Evolutionary conservation across 164 flowering plant genomes (phyloP).

Genomic region (Sedum album): DNA sequence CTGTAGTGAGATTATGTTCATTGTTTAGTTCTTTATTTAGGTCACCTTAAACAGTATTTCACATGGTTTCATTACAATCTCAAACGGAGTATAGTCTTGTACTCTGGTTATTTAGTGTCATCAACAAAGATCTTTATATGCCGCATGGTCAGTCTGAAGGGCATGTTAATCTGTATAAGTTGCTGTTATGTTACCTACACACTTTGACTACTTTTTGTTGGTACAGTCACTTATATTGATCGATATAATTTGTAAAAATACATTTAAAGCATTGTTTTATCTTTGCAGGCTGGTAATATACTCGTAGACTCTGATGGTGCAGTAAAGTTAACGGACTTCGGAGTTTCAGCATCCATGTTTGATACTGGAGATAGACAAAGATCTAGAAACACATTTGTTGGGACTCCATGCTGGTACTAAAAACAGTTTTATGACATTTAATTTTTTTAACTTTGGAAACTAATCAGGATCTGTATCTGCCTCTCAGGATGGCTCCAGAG

Average conservation of each 20-base stretch:
- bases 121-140: background rate
- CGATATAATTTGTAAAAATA: background rate
- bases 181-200: background rate
- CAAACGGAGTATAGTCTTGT: background rate
- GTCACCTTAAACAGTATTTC: background rate
- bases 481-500: conserved; percentile 97
- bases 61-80: background rate
- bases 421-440: background rate
- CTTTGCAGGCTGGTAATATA: conserved; percentile 87
- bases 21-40: background rate
- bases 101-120: background rate
- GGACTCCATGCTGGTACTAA: conserved; percentile 94
- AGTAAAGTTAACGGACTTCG: conserved; percentile 88
- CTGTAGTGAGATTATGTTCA: background rate
- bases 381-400: conserved; percentile 95
- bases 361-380: conserved; percentile 90
- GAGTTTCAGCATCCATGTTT: conserved; percentile 96
- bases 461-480: conserved; percentile 2
- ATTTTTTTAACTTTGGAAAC: background rate
- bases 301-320: conserved; percentile 70
- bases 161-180: background rate
- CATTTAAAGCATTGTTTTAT: background rate
- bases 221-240: background rate
- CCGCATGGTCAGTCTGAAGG: background rate
- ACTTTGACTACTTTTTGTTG: background rate